Percentiles rank a stretch among this genome's conserved stretches.
These are phyloP conservation scores for Aspergillus udagawae DNA, from an alignment of 2,329 filamentous ascomycete species.

Conservation along the genomic window DNA sequence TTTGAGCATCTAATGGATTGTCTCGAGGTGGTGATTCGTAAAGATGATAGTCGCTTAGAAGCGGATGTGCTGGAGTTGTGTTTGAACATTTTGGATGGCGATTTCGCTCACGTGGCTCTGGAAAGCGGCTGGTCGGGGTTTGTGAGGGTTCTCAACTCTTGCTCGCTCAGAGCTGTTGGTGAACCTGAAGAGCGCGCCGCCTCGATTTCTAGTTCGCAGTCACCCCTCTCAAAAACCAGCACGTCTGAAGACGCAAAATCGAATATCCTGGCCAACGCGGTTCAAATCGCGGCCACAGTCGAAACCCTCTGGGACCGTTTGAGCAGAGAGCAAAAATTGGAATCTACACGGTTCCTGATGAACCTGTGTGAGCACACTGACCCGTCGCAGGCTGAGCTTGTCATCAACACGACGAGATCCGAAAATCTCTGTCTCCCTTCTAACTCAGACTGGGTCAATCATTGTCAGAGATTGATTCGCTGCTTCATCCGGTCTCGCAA, in stretches of 20 bases:
- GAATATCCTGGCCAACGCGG: conserved; percentile 35
- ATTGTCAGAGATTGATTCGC: conserved; percentile 32
- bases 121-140: conserved; percentile 31
- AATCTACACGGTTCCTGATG: conserved; percentile 34
- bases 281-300: conserved; percentile 33
- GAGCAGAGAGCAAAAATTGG: conserved; percentile 31
- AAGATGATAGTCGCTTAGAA: conserved; percentile 36
- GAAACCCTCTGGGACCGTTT: conserved; percentile 37
- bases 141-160: conserved; percentile 30
- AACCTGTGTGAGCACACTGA: conserved; percentile 34
- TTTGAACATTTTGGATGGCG: conserved; percentile 37
- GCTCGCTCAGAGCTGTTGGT: conserved; percentile 31
- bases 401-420: conserved; percentile 31
- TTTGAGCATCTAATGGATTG: conserved; percentile 36
- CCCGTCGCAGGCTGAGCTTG: conserved; percentile 36
- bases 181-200: conserved; percentile 20
- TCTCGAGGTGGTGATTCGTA: conserved; percentile 30
- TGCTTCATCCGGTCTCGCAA: conserved; percentile 36
- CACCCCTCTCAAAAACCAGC: conserved; percentile 21
- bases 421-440: conserved; percentile 33
- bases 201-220: conserved; percentile 20
- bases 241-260: conserved; percentile 33
- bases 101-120: conserved; percentile 30
- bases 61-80: conserved; percentile 40
- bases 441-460: conserved; percentile 29